These are phyloP conservation scores for Cytospora mali DNA, from an alignment of 2,329 filamentous ascomycete species.

Conservation along the genomic window DNA sequence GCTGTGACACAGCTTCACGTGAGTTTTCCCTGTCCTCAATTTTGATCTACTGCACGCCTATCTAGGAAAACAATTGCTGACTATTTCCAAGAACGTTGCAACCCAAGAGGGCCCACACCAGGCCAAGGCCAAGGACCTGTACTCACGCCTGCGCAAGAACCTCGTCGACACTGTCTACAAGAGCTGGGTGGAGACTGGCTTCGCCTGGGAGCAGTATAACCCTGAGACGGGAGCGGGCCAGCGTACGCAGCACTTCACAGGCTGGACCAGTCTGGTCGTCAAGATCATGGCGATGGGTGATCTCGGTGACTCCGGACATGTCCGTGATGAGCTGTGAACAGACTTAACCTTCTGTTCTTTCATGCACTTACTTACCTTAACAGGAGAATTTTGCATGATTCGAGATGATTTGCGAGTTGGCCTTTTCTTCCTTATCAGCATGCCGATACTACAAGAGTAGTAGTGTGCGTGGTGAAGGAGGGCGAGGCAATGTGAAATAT, in stretches of 20 bases:
- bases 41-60: not conserved
- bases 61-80: constrained; percentile 5
- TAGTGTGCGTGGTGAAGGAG: not conserved
- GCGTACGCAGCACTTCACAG: constrained; percentile 95
- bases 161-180: constrained; percentile 86
- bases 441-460: not conserved
- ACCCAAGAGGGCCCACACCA: constrained; percentile 68
- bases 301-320: constrained; percentile 43
- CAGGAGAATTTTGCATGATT: not conserved
- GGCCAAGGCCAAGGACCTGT: constrained; percentile 70
- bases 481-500: not conserved
- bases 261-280: constrained; percentile 97
- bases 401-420: not conserved
- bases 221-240: constrained; percentile 92
- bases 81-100: constrained; percentile 59
- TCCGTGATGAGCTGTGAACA: constrained; percentile 52
- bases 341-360: not conserved
- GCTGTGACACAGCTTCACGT: constrained; percentile 77
- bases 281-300: constrained; percentile 97
- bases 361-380: constrained; percentile 9
- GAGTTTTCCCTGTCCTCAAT: constrained; percentile 43
- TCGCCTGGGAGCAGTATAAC: constrained; percentile 98
- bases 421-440: not conserved
- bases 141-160: constrained; percentile 76
- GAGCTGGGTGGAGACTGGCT: constrained; percentile 87